Percentiles rank a stretch among this genome's conserved stretches.
Evolutionary conservation across 1,284 basidiomycete species (phyloP).

Genomic region (Violaceomyces palustris): DNA sequence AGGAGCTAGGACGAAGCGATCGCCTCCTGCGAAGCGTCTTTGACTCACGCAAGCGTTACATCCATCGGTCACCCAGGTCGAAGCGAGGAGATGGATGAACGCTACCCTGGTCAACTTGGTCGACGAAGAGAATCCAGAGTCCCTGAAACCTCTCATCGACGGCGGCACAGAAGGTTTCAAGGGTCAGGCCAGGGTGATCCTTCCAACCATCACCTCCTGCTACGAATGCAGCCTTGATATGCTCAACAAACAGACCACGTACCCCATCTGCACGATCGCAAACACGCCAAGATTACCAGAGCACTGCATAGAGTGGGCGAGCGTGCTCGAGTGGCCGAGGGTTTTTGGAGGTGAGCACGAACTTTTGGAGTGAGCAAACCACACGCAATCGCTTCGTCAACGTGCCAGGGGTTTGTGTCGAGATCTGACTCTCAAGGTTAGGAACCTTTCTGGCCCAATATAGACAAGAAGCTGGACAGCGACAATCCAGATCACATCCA

Average conservation of each 20-base stretch:
- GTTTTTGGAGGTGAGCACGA: slow-evolving; percentile 73
- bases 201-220: slow-evolving; percentile 91
- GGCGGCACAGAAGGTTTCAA: slow-evolving; percentile 99
- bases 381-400: too few species aligned
- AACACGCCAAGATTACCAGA: slow-evolving; percentile 97
- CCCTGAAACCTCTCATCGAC: slow-evolving; percentile 95
- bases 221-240: slow-evolving; percentile 98
- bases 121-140: slow-evolving; percentile 73
- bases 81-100: slow-evolving; percentile 94
- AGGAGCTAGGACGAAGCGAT: too few species aligned
- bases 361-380: too few species aligned
- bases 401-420: too few species aligned
- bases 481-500: slow-evolving; percentile 95
- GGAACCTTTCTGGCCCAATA: too few species aligned
- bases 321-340: slow-evolving; percentile 95
- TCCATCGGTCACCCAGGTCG: slow-evolving; percentile 30
- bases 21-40: too few species aligned
- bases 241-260: slow-evolving; percentile 93
- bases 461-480: slow-evolving; percentile 48
- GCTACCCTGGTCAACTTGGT: slow-evolving; percentile 92
- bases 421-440: too few species aligned
- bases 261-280: slow-evolving; percentile 98
- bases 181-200: slow-evolving; percentile 93
- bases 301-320: slow-evolving; percentile 99
- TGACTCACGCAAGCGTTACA: too few species aligned